These are phyloP conservation scores for Calonectria henricotiae DNA, from an alignment of 2,329 filamentous ascomycete genomes.

Conservation along the genomic window DNA sequence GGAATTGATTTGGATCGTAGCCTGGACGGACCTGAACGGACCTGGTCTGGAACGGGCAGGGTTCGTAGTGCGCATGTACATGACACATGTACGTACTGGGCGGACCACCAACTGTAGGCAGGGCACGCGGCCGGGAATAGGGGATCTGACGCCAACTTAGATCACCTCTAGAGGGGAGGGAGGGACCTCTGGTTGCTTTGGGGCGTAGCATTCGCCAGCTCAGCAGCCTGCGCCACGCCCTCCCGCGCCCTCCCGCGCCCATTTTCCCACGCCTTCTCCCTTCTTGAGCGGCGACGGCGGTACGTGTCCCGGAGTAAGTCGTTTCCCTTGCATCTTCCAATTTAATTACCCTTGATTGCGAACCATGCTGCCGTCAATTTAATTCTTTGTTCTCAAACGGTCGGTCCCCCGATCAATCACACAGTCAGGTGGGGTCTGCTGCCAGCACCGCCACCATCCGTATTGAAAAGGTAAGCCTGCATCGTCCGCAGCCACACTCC, in stretches of 20 bases:
- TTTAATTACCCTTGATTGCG: conserved; percentile 20
- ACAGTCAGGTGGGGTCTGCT: neutral
- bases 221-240: conserved; percentile 6
- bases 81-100: neutral
- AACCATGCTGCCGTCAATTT: neutral
- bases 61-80: conserved; percentile 1
- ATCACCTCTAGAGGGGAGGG: neutral
- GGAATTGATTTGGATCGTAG: conserved; percentile 25
- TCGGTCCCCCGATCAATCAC: neutral
- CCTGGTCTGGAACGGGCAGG: conserved; percentile 12
- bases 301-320: conserved; percentile 8
- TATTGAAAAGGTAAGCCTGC: neutral
- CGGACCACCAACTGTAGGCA: neutral
- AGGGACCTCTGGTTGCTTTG: neutral
- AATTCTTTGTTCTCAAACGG: neutral
- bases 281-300: neutral
- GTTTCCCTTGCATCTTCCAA: neutral
- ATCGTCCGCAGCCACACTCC: neutral
- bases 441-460: neutral
- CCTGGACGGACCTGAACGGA: neutral
- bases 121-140: conserved; percentile 25
- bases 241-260: too few relatives aligned
- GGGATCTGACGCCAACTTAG: conserved; percentile 29
- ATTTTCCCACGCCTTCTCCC: too few relatives aligned
- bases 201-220: conserved; percentile 12